Conservation (phyloP, 2,329 filamentous ascomycete species). For the Fusarium pseudograminearum region DNA sequence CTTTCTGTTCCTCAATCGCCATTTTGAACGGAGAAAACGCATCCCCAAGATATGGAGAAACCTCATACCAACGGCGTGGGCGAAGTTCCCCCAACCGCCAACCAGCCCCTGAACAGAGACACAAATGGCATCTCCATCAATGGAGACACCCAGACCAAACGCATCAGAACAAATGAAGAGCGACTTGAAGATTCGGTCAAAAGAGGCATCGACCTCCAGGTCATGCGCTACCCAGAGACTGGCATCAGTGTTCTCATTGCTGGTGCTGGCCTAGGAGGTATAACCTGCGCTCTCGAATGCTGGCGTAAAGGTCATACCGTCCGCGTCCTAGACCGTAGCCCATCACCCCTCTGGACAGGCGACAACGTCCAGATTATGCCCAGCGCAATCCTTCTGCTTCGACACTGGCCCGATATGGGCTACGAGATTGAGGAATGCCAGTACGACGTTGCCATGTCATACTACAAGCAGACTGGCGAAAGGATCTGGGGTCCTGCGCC, state of each 20-base stretch:
- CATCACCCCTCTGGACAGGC: slow-evolving; percentile 27
- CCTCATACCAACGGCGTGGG: slow-evolving; percentile 2
- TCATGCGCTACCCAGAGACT: slow-evolving; percentile 33
- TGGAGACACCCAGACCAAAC: not conserved
- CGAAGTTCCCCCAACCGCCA: not conserved
- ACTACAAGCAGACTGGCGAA: slow-evolving; percentile 33
- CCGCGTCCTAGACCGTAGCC: slow-evolving; percentile 26
- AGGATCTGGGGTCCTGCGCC: slow-evolving; percentile 33
- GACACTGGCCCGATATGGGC: slow-evolving; percentile 36
- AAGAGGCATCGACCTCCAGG: slow-evolving; percentile 14
- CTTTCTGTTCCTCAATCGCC: rapidly evolving
- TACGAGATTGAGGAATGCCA: slow-evolving; percentile 35
- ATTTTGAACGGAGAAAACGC: rapidly evolving
- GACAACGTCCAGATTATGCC: slow-evolving; percentile 35
- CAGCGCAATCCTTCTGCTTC: slow-evolving; percentile 28
- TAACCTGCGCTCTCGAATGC: slow-evolving; percentile 29
- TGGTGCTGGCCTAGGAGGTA: slow-evolving; percentile 20
- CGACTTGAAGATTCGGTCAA: slow-evolving; percentile 7
- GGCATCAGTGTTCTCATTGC: slow-evolving; percentile 30
- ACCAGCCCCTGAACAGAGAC: not conserved
- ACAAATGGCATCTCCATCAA: slow-evolving; percentile 1
- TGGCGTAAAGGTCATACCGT: slow-evolving; percentile 38
- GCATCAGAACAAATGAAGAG: slow-evolving; percentile 1
- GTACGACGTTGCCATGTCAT: slow-evolving; percentile 37
- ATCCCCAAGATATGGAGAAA: not conserved